Percentiles rank a stretch among this genome's conserved stretches.
Evolutionary conservation across 202 grass and related monocot genomes (phyloP).

Genomic region (Musa balbisiana): DNA sequence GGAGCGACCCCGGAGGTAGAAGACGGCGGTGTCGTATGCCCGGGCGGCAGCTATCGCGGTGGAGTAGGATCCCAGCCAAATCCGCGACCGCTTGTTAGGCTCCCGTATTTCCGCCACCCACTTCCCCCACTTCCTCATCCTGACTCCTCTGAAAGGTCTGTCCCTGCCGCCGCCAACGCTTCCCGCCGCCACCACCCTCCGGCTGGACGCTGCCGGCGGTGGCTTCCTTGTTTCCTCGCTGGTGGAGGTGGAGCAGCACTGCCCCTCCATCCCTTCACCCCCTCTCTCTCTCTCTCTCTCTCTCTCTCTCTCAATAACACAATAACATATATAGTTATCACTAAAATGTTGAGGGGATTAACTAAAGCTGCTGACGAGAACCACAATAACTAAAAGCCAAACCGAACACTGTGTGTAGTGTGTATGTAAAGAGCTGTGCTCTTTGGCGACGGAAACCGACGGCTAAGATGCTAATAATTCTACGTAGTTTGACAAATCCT

Average conservation of each 20-base stretch:
- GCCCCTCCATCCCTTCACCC: conserved; percentile 7
- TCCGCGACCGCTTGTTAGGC: conserved; percentile 85
- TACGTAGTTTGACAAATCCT: background rate
- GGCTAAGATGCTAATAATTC: background rate
- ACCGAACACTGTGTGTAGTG: too few relatives aligned
- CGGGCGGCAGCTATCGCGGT: conserved; percentile 63
- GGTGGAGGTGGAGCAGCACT: conserved; percentile 17
- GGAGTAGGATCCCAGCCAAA: conserved; percentile 90
- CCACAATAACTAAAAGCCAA: too few relatives aligned
- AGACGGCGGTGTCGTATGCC: conserved; percentile 84
- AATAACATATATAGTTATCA: background rate
- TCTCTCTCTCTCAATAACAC: background rate
- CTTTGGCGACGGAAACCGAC: background rate
- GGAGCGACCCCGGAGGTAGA: conserved; percentile 74
- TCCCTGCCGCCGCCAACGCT: background rate
- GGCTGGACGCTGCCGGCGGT: background rate
- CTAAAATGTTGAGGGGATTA: too few relatives aligned
- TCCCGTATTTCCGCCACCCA: conserved; percentile 90
- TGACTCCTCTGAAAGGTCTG: conserved; percentile 68
- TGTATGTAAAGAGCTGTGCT: too few relatives aligned
- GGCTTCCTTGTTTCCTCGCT: conserved; percentile 2
- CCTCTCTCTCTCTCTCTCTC: background rate
- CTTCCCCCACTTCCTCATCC: conserved; percentile 97
- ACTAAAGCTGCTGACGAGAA: too few relatives aligned
- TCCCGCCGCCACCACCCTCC: background rate